A percentile compares a stretch with the other conserved stretches of the same genome.
These are phyloP conservation scores for Candida ovalis DNA, from an alignment of 805 yeast genomes.

Conservation along the genomic window DNA sequence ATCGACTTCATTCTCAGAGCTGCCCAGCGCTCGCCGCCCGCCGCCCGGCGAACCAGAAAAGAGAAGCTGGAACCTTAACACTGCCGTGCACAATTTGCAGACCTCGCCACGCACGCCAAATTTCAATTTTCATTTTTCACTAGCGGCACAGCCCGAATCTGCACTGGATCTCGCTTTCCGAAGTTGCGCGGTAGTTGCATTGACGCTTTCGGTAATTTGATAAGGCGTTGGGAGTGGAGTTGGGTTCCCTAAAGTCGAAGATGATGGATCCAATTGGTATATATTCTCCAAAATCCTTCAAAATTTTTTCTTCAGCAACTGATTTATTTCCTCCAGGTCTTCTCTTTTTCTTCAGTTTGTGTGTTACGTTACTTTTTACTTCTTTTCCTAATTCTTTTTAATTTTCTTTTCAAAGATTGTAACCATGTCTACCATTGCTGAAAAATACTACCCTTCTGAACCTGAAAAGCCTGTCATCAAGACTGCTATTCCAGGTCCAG, in stretches of 20 bases:
- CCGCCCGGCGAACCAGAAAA: too few relatives aligned
- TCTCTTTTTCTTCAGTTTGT: too few relatives aligned
- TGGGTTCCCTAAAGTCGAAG: neutral
- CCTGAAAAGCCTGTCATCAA: slow-evolving; percentile 43
- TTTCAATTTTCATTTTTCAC: too few relatives aligned
- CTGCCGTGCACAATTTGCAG: too few relatives aligned
- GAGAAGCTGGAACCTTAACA: too few relatives aligned
- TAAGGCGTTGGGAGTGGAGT: neutral
- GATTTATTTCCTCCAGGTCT: too few relatives aligned
- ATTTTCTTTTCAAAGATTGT: neutral
- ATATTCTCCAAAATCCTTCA: neutral
- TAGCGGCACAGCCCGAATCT: neutral
- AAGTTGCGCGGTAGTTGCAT: neutral
- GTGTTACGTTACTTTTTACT: neutral
- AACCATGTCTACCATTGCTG: slow-evolving; percentile 25
- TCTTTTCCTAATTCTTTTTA: neutral
- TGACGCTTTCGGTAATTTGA: neutral
- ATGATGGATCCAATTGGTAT: neutral
- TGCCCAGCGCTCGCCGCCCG: too few relatives aligned
- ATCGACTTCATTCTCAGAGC: too few relatives aligned
- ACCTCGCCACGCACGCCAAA: too few relatives aligned
- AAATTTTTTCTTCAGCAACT: neutral
- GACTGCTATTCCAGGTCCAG: slow-evolving; percentile 48
- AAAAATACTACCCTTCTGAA: slow-evolving; percentile 41
- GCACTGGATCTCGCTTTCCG: slow-evolving; percentile 3